phyloP scores from a whole-genome alignment of 2,329 filamentous ascomycete species.

The Scortechinia acanthostroma region DNA sequence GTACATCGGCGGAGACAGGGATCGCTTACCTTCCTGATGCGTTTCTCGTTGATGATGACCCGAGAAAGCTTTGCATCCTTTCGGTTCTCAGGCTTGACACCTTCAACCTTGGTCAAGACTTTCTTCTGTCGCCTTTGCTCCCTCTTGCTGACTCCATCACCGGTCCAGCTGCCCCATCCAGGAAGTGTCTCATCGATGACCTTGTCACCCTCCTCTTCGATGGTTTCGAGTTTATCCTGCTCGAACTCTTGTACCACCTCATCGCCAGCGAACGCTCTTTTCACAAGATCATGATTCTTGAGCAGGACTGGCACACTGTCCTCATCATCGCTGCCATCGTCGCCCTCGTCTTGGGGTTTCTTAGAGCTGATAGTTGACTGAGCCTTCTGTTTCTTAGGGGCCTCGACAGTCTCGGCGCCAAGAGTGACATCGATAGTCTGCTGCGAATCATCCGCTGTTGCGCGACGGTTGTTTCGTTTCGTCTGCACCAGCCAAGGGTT shows the following conservation, averaged over 20 bases:
- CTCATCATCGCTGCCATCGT: slow-evolving; percentile 17
- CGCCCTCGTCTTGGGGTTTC: slow-evolving; percentile 4
- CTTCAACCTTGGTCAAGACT: slow-evolving; percentile 38
- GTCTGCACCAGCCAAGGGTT: slow-evolving; percentile 2
- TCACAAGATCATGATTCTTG: slow-evolving; percentile 39
- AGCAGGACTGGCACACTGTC: slow-evolving; percentile 18
- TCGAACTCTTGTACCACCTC: slow-evolving; percentile 61
- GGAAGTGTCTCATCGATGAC: slow-evolving; percentile 55
- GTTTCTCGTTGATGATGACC: slow-evolving; percentile 70
- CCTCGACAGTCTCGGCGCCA: neutral
- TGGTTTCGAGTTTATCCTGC: slow-evolving; percentile 49
- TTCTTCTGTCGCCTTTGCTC: slow-evolving; percentile 37
- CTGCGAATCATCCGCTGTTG: neutral
- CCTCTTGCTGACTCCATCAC: slow-evolving; percentile 55
- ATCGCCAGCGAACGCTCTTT: slow-evolving; percentile 63
- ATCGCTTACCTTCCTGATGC: slow-evolving; percentile 49
- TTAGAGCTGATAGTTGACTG: neutral
- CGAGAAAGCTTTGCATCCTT: slow-evolving; percentile 58
- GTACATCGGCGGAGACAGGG: slow-evolving; percentile 5
- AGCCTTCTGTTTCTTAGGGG: neutral
- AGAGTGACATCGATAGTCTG: neutral
- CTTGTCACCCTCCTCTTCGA: slow-evolving; percentile 55
- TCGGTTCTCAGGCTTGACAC: slow-evolving; percentile 51
- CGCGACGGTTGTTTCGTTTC: neutral
- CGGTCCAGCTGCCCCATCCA: slow-evolving; percentile 67